phyloP scores from a whole-genome alignment of 805 yeast genomes.

The Candida qinlingensis region DNA sequence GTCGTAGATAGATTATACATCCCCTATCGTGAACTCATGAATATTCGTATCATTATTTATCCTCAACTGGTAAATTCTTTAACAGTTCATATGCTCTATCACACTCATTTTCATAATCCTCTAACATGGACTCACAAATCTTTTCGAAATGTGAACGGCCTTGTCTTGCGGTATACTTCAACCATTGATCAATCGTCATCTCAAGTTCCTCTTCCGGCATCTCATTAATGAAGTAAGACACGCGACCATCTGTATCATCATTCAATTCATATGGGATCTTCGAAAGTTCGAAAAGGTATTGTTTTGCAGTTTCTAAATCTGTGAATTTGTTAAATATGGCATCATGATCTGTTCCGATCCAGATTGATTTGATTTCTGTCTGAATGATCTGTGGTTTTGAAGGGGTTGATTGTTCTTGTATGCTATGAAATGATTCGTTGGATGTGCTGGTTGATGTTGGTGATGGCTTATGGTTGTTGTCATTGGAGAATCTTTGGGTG shows the following conservation, averaged over 20 bases:
- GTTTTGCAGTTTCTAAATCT: slow-evolving; percentile 30
- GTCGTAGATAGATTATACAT: too few relatives aligned
- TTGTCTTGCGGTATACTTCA: slow-evolving; percentile 47
- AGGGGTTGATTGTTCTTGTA: slow-evolving; percentile 1
- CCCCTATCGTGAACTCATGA: too few relatives aligned
- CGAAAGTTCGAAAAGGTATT: slow-evolving; percentile 17
- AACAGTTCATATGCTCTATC: slow-evolving; percentile 43
- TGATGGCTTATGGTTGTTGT: not conserved
- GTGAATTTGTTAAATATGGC: slow-evolving; percentile 21
- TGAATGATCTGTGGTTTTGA: not conserved
- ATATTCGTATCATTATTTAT: not conserved
- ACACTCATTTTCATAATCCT: slow-evolving; percentile 43
- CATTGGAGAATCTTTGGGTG: not conserved
- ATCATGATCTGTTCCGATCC: slow-evolving; percentile 28
- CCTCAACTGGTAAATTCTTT: slow-evolving; percentile 29
- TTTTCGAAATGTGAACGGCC: slow-evolving; percentile 44
- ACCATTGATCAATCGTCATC: slow-evolving; percentile 72
- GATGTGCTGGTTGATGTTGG: not conserved
- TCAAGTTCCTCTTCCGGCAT: slow-evolving; percentile 67
- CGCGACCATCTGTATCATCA: slow-evolving; percentile 61
- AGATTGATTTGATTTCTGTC: slow-evolving; percentile 3
- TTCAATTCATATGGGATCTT: slow-evolving; percentile 32
- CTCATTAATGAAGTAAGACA: slow-evolving; percentile 57
- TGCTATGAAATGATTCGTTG: slow-evolving; percentile 4
- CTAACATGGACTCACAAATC: slow-evolving; percentile 42